These are phyloP conservation scores for Lentinus tigrinus DNA, from an alignment of 768 basidiomycete genomes.

Conservation along the genomic window DNA sequence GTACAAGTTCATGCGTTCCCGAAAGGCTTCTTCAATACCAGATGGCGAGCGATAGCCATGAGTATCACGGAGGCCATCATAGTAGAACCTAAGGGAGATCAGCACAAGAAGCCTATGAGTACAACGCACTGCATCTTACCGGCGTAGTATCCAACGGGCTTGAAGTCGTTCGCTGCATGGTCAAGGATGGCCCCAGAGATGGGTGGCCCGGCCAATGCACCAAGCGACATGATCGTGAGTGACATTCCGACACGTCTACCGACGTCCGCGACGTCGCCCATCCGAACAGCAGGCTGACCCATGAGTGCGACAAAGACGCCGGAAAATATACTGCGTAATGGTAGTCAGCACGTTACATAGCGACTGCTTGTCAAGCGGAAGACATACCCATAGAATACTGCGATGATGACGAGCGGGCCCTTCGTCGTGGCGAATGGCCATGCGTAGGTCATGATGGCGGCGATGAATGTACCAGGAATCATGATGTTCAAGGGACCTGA, in stretches of 20 bases:
- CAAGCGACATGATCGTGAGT: slow-evolving; percentile 57
- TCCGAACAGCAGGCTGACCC: slow-evolving; percentile 53
- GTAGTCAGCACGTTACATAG: too few relatives aligned
- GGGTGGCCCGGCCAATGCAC: slow-evolving; percentile 67
- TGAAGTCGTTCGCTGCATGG: slow-evolving; percentile 48
- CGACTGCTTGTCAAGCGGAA: too few relatives aligned
- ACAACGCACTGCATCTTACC: slow-evolving; percentile 28
- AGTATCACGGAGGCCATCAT: too few relatives aligned
- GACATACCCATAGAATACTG: slow-evolving; percentile 63
- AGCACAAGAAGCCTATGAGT: too few relatives aligned
- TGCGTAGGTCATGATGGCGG: slow-evolving; percentile 57
- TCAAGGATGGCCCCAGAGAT: slow-evolving; percentile 68
- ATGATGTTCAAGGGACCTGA: slow-evolving; percentile 69
- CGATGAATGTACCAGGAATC: slow-evolving; percentile 57
- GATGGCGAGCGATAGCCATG: too few relatives aligned
- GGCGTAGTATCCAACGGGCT: slow-evolving; percentile 53
- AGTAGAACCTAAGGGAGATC: too few relatives aligned
- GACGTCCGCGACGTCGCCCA: slow-evolving; percentile 60
- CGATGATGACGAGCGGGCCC: slow-evolving; percentile 47
- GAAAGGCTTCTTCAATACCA: too few relatives aligned
- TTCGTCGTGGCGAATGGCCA: slow-evolving; percentile 65
- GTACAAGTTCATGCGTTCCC: too few relatives aligned
- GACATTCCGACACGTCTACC: slow-evolving; percentile 67
- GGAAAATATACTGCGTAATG: slow-evolving; percentile 47
- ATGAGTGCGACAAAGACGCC: slow-evolving; percentile 63